phyloP scores from a whole-genome alignment of 2,329 filamentous ascomycete species.

The Pseudonectria foliicola region DNA sequence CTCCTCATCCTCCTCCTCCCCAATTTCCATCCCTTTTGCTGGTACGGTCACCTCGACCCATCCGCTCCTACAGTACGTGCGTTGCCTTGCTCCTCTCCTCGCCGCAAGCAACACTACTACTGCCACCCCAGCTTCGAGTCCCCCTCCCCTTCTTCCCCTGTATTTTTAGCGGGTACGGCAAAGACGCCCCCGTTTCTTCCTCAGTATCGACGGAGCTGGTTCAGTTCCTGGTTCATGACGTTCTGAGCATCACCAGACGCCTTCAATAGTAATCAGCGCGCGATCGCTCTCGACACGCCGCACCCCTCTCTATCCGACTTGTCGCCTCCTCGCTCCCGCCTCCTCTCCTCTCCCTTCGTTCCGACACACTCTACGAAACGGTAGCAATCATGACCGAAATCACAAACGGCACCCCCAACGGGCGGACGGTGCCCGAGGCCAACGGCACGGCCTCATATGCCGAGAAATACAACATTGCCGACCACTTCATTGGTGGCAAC shows the following conservation, averaged over 20 bases:
- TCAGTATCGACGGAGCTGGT: conserved; percentile 20
- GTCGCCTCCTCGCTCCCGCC: conserved; percentile 5
- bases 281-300: conserved; percentile 2
- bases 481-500: conserved; percentile 97
- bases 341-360: conserved; percentile 5
- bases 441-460: conserved; percentile 63
- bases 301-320: conserved; percentile 2
- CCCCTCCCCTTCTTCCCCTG: not conserved
- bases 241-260: conserved; percentile 10
- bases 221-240: conserved; percentile 22
- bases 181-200: conserved; percentile 12
- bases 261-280: not conserved
- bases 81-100: too few species aligned
- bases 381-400: conserved; percentile 41
- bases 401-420: conserved; percentile 32
- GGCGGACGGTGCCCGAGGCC: conserved; percentile 42
- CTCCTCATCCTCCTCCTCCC: not conserved
- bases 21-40: not conserved
- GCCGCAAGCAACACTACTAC: too few species aligned
- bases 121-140: too few species aligned
- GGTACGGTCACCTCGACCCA: not conserved
- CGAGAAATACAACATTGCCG: conserved; percentile 72
- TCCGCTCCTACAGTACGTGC: too few species aligned
- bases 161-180: conserved; percentile 3
- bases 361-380: conserved; percentile 19